Base-by-base conservation (phyloP, 2,329 filamentous ascomycete species). In the Fusarium sp. region DNA sequence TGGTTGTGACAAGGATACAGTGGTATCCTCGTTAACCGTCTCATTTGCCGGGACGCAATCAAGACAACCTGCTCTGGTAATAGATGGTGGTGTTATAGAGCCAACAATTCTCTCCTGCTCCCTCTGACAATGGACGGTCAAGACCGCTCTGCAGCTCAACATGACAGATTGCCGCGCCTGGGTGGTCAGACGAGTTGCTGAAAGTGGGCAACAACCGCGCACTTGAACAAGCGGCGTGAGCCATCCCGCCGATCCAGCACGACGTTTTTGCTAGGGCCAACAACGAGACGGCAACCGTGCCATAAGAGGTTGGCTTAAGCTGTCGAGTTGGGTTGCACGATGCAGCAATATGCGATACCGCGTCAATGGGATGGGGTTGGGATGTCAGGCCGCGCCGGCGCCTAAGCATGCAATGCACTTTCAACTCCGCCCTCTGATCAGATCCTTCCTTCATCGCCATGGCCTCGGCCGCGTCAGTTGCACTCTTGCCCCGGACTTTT, bases 381-480 rank as follows among this genome's bases (percentile, higher is more conserved):
- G 60, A 66, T 62, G 47, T 65, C 50, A 68, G 38, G 58, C 64
- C 59, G 69, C 67, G 66, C 71, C 70, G 77, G 76, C 77, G 77
- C 71, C 65, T 78, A 79, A 74, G 76, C 64, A 76, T 78, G 67
- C 73, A 72, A n/a, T 67, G 45, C 60, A 62, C 64, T 65, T 57
- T 40, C 56, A 57, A 34, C 71, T 20, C 52, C 34, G 14, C 47
- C 31, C 61, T 62, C 58, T 20, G 14, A 31, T 52, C 40, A 45
- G 38, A 73, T 40, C 24, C 29, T 34, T 58, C 29, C 59, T 64
- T 58, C 24, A 37, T 35, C 40, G 24, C 29, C 40, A 40, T 38
- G 31, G 52, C 37, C 27, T 57, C 37, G 56, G n/a, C 13, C 35
- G 45, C 60, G 22, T 45, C 35, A 35, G 50, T 45, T 57, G 24